Evolutionary conservation across 1,139 yeast genomes (phyloP).

Genomic region (Scheffersomyces stambukii): DNA sequence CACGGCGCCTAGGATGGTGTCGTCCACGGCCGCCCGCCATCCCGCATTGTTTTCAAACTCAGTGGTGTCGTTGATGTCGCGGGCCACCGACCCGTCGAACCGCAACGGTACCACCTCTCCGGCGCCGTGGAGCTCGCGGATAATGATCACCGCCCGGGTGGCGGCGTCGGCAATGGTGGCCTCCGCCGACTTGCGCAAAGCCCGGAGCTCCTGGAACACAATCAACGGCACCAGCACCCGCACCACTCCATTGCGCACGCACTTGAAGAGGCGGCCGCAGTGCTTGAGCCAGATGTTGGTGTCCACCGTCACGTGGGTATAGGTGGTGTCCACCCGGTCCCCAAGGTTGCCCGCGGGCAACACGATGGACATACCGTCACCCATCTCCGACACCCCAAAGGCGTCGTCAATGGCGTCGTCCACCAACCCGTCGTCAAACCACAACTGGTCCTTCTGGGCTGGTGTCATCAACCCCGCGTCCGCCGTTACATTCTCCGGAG

Average conservation of each 20-base stretch:
- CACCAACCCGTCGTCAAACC: constrained; percentile 22
- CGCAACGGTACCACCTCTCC: constrained; percentile 47
- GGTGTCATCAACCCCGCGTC: constrained; percentile 13
- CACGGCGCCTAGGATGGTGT: constrained; percentile 54
- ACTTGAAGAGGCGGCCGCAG: constrained; percentile 70
- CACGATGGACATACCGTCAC: constrained; percentile 11
- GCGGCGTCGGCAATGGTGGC: constrained; percentile 78
- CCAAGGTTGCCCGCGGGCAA: constrained; percentile 40
- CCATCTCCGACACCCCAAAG: constrained; percentile 18
- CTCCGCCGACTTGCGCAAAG: constrained; percentile 69
- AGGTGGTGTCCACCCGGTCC: constrained; percentile 48
- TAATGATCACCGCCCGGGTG: constrained; percentile 70
- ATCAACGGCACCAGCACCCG: constrained; percentile 63
- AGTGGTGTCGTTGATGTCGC: constrained; percentile 50
- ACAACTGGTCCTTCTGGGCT: constrained; percentile 18
- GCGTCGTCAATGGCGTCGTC: constrained; percentile 17
- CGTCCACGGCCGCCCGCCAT: constrained; percentile 59
- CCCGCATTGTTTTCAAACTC: constrained; percentile 63
- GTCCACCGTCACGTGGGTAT: constrained; percentile 64
- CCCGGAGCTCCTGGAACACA: constrained; percentile 73
- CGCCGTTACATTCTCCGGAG: constrained; percentile 20
- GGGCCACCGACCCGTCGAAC: constrained; percentile 54
- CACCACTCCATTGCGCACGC: constrained; percentile 58
- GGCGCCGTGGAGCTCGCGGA: constrained; percentile 62
- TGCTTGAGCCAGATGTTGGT: constrained; percentile 81